These are phyloP conservation scores for Pichia pseudocactophila DNA, from an alignment of 805 yeast genomes.

Conservation along the genomic window DNA sequence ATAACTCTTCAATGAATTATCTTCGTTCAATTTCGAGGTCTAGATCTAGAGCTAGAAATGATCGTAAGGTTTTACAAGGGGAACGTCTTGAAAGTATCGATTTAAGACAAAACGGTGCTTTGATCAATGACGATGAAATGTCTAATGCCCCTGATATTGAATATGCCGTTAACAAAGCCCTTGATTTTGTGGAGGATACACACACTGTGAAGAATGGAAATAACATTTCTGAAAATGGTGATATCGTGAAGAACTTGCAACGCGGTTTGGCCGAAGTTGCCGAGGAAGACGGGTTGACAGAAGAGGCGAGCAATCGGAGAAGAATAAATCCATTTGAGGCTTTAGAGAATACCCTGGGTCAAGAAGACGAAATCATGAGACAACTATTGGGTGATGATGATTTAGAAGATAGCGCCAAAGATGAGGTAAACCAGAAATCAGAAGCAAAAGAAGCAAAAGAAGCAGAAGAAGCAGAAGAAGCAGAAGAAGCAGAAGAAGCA, in stretches of 20 bases:
- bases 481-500: conserved; percentile 3
- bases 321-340: conserved; percentile 8
- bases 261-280: conserved; percentile 12
- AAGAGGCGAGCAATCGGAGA: conserved; percentile 13
- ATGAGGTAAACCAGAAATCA: too few relatives aligned
- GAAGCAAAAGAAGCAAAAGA: conserved; percentile 7
- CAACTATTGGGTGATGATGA: conserved; percentile 14
- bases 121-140: conserved; percentile 41
- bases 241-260: conserved; percentile 15
- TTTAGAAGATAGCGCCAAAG: too few relatives aligned
- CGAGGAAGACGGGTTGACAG: conserved; percentile 8
- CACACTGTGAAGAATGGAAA: conserved; percentile 17
- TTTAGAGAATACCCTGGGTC: conserved; percentile 11
- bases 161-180: conserved; percentile 40
- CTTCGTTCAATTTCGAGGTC: conserved; percentile 60
- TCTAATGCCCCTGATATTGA: conserved; percentile 40
- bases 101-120: conserved; percentile 49
- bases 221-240: conserved; percentile 11
- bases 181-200: conserved; percentile 25
- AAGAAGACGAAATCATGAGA: conserved; percentile 11
- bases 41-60: conserved; percentile 41
- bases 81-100: conserved; percentile 28
- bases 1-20: conserved; percentile 40
- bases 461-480: conserved; percentile 6
- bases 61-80: conserved; percentile 25